These are phyloP conservation scores for Phialophora expanda DNA, from an alignment of 2,329 filamentous ascomycete species.

Conservation along the genomic window DNA sequence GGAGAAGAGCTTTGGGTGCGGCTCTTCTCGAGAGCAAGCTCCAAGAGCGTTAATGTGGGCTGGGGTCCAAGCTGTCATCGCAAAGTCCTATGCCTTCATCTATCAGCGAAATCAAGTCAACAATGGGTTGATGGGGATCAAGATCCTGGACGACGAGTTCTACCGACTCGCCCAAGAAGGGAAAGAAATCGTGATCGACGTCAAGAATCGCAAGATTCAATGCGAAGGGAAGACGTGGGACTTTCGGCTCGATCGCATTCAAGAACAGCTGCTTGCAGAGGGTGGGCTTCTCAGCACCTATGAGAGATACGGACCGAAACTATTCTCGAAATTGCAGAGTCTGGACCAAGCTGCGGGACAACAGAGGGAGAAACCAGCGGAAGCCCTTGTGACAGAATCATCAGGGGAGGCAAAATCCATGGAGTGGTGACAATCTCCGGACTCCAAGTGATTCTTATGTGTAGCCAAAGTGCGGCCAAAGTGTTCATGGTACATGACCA, in stretches of 20 bases:
- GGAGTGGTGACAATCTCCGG: conserved; percentile 6
- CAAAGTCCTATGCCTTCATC: conserved; percentile 24
- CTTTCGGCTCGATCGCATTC: conserved; percentile 22
- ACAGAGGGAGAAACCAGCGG: not conserved
- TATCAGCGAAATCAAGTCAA: conserved; percentile 22
- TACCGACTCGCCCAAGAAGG: conserved; percentile 20
- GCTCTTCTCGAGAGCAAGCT: conserved; percentile 23
- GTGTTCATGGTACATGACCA: not conserved
- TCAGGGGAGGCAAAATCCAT: not conserved
- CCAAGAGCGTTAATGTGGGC: conserved; percentile 20
- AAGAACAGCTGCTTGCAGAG: conserved; percentile 23
- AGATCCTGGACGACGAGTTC: conserved; percentile 17
- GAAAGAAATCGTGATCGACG: conserved; percentile 14
- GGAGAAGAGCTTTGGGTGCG: conserved; percentile 24
- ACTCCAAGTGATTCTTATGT: not conserved
- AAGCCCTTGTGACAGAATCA: not conserved
- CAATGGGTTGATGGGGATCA: conserved; percentile 21
- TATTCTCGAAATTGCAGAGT: conserved; percentile 21
- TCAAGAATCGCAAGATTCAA: conserved; percentile 17
- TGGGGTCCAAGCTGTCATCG: conserved; percentile 19
- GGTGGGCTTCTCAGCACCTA: conserved; percentile 23
- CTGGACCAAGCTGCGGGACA: conserved; percentile 5
- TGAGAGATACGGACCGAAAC: conserved; percentile 21
- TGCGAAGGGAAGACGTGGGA: conserved; percentile 13
- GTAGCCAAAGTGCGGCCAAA: not conserved